Conservation (phyloP, 2,329 filamentous ascomycete species). For the Colletotrichum plurivorum region DNA sequence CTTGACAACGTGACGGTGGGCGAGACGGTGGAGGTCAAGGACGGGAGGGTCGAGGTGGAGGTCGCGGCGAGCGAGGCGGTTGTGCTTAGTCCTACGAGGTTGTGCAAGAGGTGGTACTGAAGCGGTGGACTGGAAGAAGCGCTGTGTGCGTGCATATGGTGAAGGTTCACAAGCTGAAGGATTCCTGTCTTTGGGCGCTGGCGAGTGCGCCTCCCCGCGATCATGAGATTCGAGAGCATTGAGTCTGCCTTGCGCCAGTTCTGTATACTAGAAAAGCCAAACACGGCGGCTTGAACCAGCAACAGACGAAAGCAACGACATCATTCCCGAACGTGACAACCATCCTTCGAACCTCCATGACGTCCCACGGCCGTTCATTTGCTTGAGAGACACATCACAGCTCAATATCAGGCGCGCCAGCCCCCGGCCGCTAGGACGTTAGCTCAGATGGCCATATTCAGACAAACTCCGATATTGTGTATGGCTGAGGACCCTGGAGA, state of each 20-base stretch:
- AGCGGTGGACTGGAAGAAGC: not conserved
- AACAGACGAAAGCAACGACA: too few relatives aligned
- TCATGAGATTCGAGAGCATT: too few relatives aligned
- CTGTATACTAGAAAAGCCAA: too few relatives aligned
- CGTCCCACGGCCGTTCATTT: too few relatives aligned
- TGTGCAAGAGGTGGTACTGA: not conserved
- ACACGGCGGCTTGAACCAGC: too few relatives aligned
- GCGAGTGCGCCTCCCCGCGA: too few relatives aligned
- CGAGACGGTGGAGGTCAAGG: constrained; percentile 55
- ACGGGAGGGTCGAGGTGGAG: constrained; percentile 54
- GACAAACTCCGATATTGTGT: not conserved
- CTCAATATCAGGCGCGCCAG: not conserved
- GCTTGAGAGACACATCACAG: not conserved
- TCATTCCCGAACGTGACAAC: too few relatives aligned
- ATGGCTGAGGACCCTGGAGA: not conserved
- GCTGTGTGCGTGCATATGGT: too few relatives aligned
- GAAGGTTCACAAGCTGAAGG: too few relatives aligned
- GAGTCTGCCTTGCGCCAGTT: too few relatives aligned
- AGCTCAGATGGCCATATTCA: constrained; percentile 38
- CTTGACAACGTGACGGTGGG: constrained; percentile 68
- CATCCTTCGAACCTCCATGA: too few relatives aligned
- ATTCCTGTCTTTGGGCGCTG: too few relatives aligned
- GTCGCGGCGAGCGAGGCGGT: constrained; percentile 61
- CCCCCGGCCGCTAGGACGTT: not conserved
- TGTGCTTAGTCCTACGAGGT: constrained; percentile 46